Percentiles rank a stretch among this genome's conserved stretches.
These are phyloP conservation scores for Zygoascus meyerae DNA, from an alignment of 1,139 yeast species.

Conservation along the genomic window DNA sequence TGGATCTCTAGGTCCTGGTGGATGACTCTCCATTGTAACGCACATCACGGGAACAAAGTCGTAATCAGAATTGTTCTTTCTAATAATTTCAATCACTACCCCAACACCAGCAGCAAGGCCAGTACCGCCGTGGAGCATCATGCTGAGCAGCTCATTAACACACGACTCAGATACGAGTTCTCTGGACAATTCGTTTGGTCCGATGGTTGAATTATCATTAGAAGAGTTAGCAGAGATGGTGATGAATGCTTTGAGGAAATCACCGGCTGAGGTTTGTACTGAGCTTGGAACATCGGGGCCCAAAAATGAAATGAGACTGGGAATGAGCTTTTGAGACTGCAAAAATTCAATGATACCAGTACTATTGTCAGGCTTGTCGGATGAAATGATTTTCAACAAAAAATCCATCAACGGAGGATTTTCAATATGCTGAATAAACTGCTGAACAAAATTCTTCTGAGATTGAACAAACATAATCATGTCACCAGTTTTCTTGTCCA, in stretches of 20 bases:
- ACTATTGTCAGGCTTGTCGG: constrained; percentile 71
- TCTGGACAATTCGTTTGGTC: constrained; percentile 92
- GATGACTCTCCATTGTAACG: constrained; percentile 84
- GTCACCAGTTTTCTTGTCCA: constrained; percentile 86
- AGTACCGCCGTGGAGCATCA: constrained; percentile 88
- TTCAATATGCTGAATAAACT: constrained; percentile 71
- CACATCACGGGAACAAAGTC: constrained; percentile 85
- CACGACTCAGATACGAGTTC: constrained; percentile 76
- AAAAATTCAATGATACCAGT: constrained; percentile 72
- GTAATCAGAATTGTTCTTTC: constrained; percentile 94
- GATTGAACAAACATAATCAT: constrained; percentile 66
- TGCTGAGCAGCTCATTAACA: constrained; percentile 57
- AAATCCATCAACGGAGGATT: constrained; percentile 87
- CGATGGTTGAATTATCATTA: constrained; percentile 76
- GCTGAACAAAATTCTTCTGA: constrained; percentile 57
- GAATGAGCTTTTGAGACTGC: constrained; percentile 58
- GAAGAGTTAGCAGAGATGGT: constrained; percentile 94
- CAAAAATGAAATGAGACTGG: constrained; percentile 52
- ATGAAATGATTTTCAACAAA: constrained; percentile 64
- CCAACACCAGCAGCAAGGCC: constrained; percentile 96
- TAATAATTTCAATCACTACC: constrained; percentile 85
- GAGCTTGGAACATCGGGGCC: constrained; percentile 55
- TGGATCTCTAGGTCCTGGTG: constrained; percentile 93
- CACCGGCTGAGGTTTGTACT: constrained; percentile 91
- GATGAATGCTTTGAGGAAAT: constrained; percentile 86